A percentile compares a stretch with the other conserved stretches of the same genome.
Conservation (phyloP, 2,329 filamentous ascomycete species). For the Epichloe scottii region DNA sequence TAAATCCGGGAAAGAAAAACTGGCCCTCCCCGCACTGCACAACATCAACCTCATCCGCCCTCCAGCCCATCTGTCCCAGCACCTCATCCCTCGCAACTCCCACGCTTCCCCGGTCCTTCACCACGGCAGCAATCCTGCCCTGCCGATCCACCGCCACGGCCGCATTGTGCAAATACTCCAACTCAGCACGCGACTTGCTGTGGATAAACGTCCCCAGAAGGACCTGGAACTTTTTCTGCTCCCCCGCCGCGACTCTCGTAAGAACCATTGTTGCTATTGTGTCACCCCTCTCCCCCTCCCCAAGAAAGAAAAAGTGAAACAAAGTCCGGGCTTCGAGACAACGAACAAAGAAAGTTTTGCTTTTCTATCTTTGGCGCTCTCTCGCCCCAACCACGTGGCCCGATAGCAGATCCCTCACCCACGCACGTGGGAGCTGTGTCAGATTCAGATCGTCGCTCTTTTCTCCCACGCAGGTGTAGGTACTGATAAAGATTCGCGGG, state of each 20-base stretch:
- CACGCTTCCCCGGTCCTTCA: conserved; percentile 21
- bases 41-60: conserved; percentile 23
- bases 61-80: conserved; percentile 34
- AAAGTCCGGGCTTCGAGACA: no score
- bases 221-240: conserved; percentile 26
- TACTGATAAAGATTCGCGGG: background rate
- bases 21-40: conserved; percentile 32
- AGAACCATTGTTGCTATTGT: conserved; percentile 1
- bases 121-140: conserved; percentile 38
- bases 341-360: no score
- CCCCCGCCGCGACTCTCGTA: conserved; percentile 6
- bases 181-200: conserved; percentile 31
- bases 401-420: no score
- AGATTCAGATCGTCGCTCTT: background rate
- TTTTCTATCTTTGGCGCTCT: no score
- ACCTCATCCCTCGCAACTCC: conserved; percentile 20
- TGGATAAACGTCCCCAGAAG: conserved; percentile 45
- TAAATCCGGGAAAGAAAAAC: conserved; percentile 78
- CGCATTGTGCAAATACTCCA: conserved; percentile 38
- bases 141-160: conserved; percentile 36
- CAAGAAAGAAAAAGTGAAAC: no score
- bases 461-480: background rate
- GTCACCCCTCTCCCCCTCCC: background rate
- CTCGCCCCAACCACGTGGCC: no score
- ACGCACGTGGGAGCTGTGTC: no score